Percentiles rank a stretch among this genome's conserved stretches.
Conservation (phyloP, 371 early-diverging fungal genomes). For the Amoeboaphelidium protococcarum region DNA sequence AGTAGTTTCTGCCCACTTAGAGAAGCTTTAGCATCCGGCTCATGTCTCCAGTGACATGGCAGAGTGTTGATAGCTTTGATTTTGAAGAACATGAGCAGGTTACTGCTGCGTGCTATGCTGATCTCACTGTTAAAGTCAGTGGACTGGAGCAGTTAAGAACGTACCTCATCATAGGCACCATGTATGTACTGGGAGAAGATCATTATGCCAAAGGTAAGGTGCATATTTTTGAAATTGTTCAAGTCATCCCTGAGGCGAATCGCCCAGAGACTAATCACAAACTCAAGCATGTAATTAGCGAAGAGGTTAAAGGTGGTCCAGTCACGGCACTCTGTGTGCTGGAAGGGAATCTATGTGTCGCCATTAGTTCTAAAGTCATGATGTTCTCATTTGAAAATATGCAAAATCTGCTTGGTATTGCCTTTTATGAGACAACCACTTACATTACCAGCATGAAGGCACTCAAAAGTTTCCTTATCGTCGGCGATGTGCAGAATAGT, state of each 20-base stretch:
- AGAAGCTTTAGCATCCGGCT: constrained; percentile 44
- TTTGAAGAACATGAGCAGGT: constrained; percentile 71
- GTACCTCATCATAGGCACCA: constrained; percentile 75
- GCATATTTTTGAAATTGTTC: constrained; percentile 79
- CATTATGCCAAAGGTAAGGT: constrained; percentile 62
- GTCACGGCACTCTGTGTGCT: constrained; percentile 66
- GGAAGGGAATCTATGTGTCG: constrained; percentile 64
- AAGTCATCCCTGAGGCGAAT: constrained; percentile 86
- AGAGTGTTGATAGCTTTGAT: constrained; percentile 50
- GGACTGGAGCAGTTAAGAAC: constrained; percentile 44
- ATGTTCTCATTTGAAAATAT: constrained; percentile 70
- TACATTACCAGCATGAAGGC: constrained; percentile 55
- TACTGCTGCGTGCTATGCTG: constrained; percentile 41
- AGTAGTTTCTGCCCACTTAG: constrained; percentile 27
- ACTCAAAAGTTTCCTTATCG: constrained; percentile 65
- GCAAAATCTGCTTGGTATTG: constrained; percentile 68
- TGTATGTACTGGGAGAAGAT: constrained; percentile 74
- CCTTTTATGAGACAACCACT: constrained; percentile 82
- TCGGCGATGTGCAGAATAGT: constrained; percentile 78
- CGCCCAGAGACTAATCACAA: constrained; percentile 82
- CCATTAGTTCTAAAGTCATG: constrained; percentile 76
- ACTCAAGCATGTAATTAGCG: constrained; percentile 50
- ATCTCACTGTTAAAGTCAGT: constrained; percentile 62
- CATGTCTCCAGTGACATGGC: constrained; percentile 82
- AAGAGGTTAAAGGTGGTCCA: constrained; percentile 86